Percentiles rank a stretch among this genome's conserved stretches.
phyloP scores from a whole-genome alignment of 2,329 filamentous ascomycete genomes.

The Calycina herbarum region DNA sequence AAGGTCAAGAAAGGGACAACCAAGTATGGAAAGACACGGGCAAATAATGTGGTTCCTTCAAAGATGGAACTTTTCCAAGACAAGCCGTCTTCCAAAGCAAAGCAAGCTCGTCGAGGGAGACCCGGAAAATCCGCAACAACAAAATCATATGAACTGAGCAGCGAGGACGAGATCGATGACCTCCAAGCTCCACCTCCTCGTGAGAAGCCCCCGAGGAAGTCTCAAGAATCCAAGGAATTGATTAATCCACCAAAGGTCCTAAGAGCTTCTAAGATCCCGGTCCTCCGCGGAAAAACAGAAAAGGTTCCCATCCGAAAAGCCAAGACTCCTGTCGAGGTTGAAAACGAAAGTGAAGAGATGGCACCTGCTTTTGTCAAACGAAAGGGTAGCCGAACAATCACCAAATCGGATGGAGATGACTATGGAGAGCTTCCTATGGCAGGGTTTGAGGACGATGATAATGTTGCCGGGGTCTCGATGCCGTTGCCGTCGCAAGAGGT shows the following conservation, averaged over 20 bases:
- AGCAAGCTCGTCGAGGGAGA: not conserved
- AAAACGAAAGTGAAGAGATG: not conserved
- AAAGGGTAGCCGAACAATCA: not conserved
- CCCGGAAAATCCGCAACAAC: not conserved
- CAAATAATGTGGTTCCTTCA: not conserved
- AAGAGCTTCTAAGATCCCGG: not conserved
- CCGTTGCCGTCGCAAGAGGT: not conserved
- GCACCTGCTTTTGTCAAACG: not conserved
- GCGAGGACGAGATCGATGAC: not conserved
- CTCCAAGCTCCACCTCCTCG: conserved; percentile 1
- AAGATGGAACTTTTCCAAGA: not conserved
- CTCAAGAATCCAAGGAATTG: not conserved
- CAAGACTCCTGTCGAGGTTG: not conserved
- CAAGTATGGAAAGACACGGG: not conserved
- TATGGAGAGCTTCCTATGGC: not conserved
- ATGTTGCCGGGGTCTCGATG: not conserved
- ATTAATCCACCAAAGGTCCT: not conserved
- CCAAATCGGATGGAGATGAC: not conserved
- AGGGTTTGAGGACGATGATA: not conserved
- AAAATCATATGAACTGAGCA: not conserved
- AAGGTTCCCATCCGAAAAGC: not conserved
- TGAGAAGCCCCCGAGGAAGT: not conserved
- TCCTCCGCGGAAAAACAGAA: not conserved
- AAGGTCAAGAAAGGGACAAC: not conserved
- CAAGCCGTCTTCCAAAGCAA: not conserved